A percentile compares a stretch with the other conserved stretches of the same genome.
These are phyloP conservation scores for Triangularia verruculosa DNA, from an alignment of 2,329 filamentous ascomycete genomes.

Conservation along the genomic window DNA sequence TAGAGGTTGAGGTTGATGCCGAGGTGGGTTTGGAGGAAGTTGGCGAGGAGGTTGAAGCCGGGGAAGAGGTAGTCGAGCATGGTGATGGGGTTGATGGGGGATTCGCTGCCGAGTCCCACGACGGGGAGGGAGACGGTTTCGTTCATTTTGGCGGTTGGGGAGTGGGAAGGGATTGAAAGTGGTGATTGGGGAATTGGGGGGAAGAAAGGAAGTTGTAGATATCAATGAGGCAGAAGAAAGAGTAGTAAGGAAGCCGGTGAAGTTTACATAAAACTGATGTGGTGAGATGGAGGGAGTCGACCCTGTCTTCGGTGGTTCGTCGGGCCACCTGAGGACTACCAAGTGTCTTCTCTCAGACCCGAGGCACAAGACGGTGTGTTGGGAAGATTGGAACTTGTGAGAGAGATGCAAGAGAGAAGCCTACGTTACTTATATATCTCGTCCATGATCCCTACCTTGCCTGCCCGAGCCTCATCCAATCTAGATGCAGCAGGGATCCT, in stretches of 20 bases:
- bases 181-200: neutral
- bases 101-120: neutral
- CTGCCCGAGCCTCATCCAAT: neutral
- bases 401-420: neutral
- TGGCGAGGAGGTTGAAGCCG: conserved; percentile 58
- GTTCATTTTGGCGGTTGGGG: neutral
- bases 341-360: too few relatives aligned
- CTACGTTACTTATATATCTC: neutral
- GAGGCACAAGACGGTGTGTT: neutral
- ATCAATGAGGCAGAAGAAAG: neutral
- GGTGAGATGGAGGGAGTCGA: too few relatives aligned
- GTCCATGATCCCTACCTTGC: neutral
- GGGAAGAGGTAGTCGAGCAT: conserved; percentile 63
- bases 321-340: too few relatives aligned
- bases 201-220: neutral
- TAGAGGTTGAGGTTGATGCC: conserved; percentile 62
- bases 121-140: neutral
- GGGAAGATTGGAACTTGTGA: neutral
- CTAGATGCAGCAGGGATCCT: neutral
- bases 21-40: conserved; percentile 52
- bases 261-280: too few relatives aligned
- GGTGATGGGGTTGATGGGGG: neutral
- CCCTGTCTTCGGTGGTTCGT: too few relatives aligned
- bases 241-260: neutral
- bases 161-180: neutral